Base-by-base conservation (phyloP, 768 basidiomycete species). In the Suillus paluster region DNA sequence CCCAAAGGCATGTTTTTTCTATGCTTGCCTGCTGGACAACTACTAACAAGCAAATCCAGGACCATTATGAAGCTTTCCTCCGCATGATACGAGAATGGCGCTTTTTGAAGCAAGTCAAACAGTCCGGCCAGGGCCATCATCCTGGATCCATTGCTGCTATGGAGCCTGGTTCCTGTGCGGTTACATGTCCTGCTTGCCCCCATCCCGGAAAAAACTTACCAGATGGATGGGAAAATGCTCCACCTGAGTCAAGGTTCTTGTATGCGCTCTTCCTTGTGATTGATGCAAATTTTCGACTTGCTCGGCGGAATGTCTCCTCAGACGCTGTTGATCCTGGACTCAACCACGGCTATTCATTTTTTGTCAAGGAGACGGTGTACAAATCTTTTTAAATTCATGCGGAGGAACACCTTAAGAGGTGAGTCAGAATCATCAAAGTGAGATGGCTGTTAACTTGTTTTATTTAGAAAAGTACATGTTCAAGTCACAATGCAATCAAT, bases 241-340 rank as follows among this genome's bases (percentile, higher is more conserved):
- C 12, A 2, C 45, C 45, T 23, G 23, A 46, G 12, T 46, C 45
- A 46, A 46, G 23, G 45, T 46, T 44, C 58, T 34, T 57, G 25
- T 73, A 71, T 57, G 58, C 59, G 0, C 21, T 69, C 23, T 68
- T 70, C 36, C 2, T 74, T 7, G 68, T 67, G 4, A 63, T 68
- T 8, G 72, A 76, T 30, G 68, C 71, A 8, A 70, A 69, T 62
- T 75, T 76, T 36, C 62, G 69, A 12, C 54, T 73, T 14, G 67
- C 69, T 57, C 60, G 57, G 14, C 58, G 59, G 34, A 58, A 58
- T 6, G 61, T 67, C 1, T 66, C 48, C 1, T 65, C 48, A 19
- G 63, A 63, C 7, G 14, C 19, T 4, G 21, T 52, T 0, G 71
- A 73, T 56, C 69, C 71, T 0, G 54, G 60, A 12, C 68, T 74